Conservation (phyloP, 1,139 yeast genomes). For the Saccharomyces hybrid region DNA sequence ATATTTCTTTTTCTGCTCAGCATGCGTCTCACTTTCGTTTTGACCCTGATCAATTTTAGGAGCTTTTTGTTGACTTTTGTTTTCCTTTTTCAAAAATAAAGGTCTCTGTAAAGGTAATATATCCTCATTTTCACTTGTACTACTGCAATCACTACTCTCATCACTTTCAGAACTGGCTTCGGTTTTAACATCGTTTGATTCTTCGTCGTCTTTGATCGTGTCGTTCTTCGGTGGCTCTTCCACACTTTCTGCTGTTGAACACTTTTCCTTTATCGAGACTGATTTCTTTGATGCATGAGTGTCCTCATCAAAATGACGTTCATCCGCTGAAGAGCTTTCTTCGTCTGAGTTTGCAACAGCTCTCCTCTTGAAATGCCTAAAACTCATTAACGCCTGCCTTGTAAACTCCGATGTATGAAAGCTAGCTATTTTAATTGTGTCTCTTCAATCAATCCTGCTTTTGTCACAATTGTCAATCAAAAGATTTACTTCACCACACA, state of each 20-base stretch:
- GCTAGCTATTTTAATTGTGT: background rate
- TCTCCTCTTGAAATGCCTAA: conserved; percentile 5
- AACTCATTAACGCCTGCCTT: background rate
- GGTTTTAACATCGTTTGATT: background rate
- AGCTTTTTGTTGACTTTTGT: background rate
- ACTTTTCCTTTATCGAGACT: background rate
- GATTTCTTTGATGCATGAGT: background rate
- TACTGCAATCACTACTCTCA: conserved; percentile 6
- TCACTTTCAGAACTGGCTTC: background rate
- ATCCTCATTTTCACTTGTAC: conserved; percentile 12
- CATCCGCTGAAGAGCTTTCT: background rate
- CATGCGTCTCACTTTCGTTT: no score
- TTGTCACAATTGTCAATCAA: background rate
- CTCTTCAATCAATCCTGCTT: background rate
- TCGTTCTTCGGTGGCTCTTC: background rate
- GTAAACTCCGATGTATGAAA: no score
- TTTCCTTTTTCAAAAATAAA: conserved; percentile 17
- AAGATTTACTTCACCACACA: background rate
- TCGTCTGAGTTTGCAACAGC: background rate
- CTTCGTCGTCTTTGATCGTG: background rate
- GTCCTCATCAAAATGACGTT: background rate
- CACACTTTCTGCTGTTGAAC: background rate
- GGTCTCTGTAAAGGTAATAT: conserved; percentile 22
- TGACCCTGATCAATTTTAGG: background rate
- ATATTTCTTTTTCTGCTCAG: conserved; percentile 4